Base-by-base conservation (phyloP, 2,329 filamentous ascomycete species). In the Alternaria sp. region DNA sequence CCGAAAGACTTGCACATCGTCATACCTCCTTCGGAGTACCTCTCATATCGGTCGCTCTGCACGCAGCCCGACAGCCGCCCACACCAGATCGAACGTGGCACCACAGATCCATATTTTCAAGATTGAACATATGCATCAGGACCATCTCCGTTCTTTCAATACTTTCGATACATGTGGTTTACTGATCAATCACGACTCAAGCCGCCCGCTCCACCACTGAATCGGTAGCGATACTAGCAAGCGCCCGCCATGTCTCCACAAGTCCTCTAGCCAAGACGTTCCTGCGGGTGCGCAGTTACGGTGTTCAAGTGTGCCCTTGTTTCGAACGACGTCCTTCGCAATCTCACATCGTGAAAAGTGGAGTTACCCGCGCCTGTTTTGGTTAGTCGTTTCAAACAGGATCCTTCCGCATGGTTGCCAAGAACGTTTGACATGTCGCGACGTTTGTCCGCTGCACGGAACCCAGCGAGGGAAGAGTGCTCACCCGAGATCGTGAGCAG, bases 351-450 rank as follows among this genome's bases (percentile, higher is more conserved):
- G 61, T 51, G 58, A 56, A 59, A 64, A 58, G 70, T 68, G 67
- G 63, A 66, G 57, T 63, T 56, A 30, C 7, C 28, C 36, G 32
- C 51, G 10, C 47, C 55, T 26, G 19, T 57, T 56, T 30, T 23
- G 59, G 62, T 57, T 70, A 67, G 62, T 53, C 10, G 66, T 67
- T 66, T 68, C 66, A 66, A 69, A 66, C 57, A 62, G 60, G 63
- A 64, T 63, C 56, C 59, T 63, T 30, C 53, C 50, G 61, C 57
- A 45, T 56, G 40, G 50, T 43, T 36, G 54, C 67, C 62, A 44
- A 66, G 25, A 17, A 19, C 19, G 26, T 28, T 62, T 15, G 25
- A 60, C 47, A 50, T 45, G 30, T 52, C 63, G 36, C 57, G 52
- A 67, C 58, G 30, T 52, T 53, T 32, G 19, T 26, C 60, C 28